phyloP scores from a whole-genome alignment of 495 filamentous ascomycete genomes.

The Cenococcum geophilum region DNA sequence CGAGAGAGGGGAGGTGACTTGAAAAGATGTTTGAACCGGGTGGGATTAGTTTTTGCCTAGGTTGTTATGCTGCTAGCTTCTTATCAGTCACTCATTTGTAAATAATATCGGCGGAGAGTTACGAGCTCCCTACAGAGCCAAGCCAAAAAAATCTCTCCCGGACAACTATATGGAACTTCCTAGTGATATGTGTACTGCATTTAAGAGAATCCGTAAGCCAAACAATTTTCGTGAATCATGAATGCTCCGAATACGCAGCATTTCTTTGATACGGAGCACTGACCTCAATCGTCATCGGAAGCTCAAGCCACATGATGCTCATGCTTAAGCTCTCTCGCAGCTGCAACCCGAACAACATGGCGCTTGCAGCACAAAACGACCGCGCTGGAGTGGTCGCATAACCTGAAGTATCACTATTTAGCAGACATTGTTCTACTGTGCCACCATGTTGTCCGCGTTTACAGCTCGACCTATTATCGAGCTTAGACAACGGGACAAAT shows the following conservation, averaged over 20 bases:
- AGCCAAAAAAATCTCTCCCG: not conserved
- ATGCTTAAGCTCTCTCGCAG: not conserved
- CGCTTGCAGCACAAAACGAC: not conserved
- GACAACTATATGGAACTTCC: not conserved
- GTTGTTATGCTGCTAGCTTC: not conserved
- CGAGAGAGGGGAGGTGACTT: not conserved
- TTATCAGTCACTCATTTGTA: conserved; percentile 9
- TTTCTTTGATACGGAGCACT: too few relatives aligned
- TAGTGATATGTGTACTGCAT: not conserved
- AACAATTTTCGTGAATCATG: too few relatives aligned
- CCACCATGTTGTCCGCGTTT: conserved; percentile 90
- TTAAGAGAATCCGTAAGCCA: too few relatives aligned
- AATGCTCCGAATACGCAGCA: too few relatives aligned
- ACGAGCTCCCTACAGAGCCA: not conserved
- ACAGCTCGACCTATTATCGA: conserved; percentile 93
- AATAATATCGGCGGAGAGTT: not conserved
- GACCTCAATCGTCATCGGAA: too few relatives aligned
- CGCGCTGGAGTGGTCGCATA: conserved; percentile 8
- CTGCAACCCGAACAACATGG: not conserved
- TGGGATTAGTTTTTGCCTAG: not conserved
- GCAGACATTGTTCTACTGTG: not conserved
- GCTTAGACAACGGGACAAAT: conserved; percentile 90
- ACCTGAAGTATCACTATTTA: not conserved
- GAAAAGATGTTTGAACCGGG: not conserved
- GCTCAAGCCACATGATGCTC: not conserved